Conservation (phyloP, 495 filamentous ascomycete genomes). For the Pseudevernia furfuracea region DNA sequence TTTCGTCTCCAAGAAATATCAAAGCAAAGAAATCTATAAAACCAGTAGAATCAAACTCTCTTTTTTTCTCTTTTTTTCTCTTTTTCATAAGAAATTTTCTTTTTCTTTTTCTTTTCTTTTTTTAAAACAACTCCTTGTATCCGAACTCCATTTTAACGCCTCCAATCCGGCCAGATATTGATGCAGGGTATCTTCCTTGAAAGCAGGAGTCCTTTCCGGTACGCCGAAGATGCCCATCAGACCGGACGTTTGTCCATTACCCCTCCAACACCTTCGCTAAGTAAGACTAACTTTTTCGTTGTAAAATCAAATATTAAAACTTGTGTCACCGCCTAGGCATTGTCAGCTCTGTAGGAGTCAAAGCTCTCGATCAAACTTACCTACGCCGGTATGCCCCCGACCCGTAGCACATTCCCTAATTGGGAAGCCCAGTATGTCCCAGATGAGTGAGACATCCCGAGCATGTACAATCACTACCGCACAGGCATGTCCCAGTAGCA, state of each 20-base stretch:
- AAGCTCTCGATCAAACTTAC: neutral
- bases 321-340: neutral
- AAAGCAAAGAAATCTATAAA: neutral
- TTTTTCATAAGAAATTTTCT: no score
- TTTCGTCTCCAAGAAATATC: neutral
- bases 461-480: conserved; percentile 44
- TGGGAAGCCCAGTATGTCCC: conserved; percentile 36
- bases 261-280: conserved; percentile 5
- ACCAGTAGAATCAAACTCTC: no score
- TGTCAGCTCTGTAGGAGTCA: neutral
- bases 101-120: no score
- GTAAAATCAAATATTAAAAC: neutral
- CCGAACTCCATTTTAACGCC: neutral
- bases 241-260: neutral
- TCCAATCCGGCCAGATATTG: neutral
- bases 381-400: no score
- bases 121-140: neutral
- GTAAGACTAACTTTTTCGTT: neutral
- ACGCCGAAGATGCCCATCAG: neutral
- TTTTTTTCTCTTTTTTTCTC: no score
- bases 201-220: neutral
- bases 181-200: conserved; percentile 14
- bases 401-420: neutral
- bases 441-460: conserved; percentile 45
- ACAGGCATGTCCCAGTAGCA: conserved; percentile 42